Base-by-base conservation (phyloP, 352 stramenopile genomes). In the Phytophthora ramorum region DNA sequence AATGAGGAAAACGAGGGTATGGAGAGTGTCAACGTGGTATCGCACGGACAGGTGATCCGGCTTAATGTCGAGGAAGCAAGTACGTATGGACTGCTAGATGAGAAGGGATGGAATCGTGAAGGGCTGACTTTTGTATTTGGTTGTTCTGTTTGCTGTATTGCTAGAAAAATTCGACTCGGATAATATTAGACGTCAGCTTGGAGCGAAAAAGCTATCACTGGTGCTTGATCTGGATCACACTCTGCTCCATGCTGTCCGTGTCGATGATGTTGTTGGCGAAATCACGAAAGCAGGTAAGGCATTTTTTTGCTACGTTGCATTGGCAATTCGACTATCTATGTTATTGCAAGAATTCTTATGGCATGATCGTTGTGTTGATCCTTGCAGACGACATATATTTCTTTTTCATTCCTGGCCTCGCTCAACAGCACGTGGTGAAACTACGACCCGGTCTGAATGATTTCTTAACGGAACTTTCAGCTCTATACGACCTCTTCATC, bases 181-280 rank as follows among this genome's bases (percentile, higher is more conserved):
- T 52, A 96, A 93, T 54, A 91, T 96, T 24, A 78, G 89, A 44
- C 88, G 92, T 30, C 82, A 99, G 49, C 83, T 96, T 24, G 72
- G 86, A 24, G 71, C 80, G 32, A 95, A 92, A 66, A 98, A 98
- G 65, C 73, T 99, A 19, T 97, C 88, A 37, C 73, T 99, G 12
- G 96, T 99, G 28, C 79, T 99, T 32, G 97, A 99, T 87, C 77
- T 99, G 30, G 97, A 99, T 78, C 96, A 99, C 76, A 99, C 97
- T 3, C 76, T 99, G 44, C 79, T 99, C 6, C 97, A 99, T 78
- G 96, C 96, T 20, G 87, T 96, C 50, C 84, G 86, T 20, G 75
- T 85, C 1, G 71, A 85, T n/a, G 84, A 96, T 30, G 73, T 96
- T 28, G 66, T 85, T 2, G 80, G 73, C 16, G 70, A 83, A 46